Percentiles rank a stretch among this genome's conserved stretches.
These are phyloP conservation scores for Solanum hybrid DNA, from an alignment of 305 asterid species.

Conservation along the genomic window DNA sequence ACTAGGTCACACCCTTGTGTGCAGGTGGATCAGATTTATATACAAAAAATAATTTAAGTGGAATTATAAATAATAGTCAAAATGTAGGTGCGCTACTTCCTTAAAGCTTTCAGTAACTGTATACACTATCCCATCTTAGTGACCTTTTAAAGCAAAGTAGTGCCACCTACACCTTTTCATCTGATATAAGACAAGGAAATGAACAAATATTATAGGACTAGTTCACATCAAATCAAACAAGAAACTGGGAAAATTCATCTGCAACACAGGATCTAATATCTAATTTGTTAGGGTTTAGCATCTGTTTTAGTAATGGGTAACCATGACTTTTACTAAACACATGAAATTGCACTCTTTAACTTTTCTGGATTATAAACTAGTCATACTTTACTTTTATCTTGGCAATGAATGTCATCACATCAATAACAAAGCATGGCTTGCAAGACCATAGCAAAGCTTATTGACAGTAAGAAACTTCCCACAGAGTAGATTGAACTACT, in stretches of 20 bases:
- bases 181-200: background rate
- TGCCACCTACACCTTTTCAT: background rate
- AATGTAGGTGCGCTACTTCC: background rate
- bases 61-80: background rate
- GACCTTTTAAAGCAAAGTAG: background rate
- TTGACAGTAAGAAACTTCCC: background rate
- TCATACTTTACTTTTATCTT: background rate
- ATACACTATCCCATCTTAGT: background rate
- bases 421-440: background rate
- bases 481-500: slow-evolving; percentile 13
- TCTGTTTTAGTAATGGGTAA: background rate
- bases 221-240: background rate
- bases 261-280: background rate
- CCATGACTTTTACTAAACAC: background rate
- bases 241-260: background rate
- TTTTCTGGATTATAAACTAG: background rate
- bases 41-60: background rate
- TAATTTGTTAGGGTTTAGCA: background rate
- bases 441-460: background rate
- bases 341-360: background rate
- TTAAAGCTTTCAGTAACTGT: background rate
- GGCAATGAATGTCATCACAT: background rate
- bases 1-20: background rate
- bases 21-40: background rate
- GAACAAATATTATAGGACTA: background rate